These are phyloP conservation scores for Colletotrichum agaves DNA, from an alignment of 2,329 filamentous ascomycete species.

Conservation along the genomic window DNA sequence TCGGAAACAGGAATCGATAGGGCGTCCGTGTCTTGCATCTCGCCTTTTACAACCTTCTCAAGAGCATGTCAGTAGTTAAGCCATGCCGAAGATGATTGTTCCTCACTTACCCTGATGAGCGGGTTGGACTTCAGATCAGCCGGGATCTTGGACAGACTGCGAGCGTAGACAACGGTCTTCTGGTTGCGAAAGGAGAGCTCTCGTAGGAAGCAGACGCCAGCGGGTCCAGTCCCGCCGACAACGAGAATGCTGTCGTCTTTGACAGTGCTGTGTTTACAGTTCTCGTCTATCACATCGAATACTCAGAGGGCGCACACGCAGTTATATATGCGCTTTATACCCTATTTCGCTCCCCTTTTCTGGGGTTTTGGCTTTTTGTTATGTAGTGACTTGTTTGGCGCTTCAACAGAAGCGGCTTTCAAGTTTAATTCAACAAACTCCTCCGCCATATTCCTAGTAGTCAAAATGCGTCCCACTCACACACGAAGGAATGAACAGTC, in stretches of 20 bases:
- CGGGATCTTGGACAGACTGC: conserved; percentile 41
- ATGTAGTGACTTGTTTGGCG: too few relatives aligned
- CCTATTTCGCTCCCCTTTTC: too few relatives aligned
- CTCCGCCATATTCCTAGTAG: too few relatives aligned
- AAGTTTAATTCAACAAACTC: too few relatives aligned
- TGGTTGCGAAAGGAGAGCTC: conserved; percentile 44
- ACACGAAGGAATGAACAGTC: too few relatives aligned
- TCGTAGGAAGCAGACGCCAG: conserved; percentile 44
- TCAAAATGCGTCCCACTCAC: too few relatives aligned
- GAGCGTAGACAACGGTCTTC: conserved; percentile 40
- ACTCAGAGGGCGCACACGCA: too few relatives aligned
- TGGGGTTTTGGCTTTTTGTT: too few relatives aligned
- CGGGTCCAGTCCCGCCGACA: conserved; percentile 46
- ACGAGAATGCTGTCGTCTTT: conserved; percentile 40
- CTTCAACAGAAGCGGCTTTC: too few relatives aligned
- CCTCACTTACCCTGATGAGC: background rate
- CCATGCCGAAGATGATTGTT: background rate
- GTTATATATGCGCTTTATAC: too few relatives aligned
- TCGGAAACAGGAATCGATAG: conserved; percentile 37
- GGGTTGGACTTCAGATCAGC: conserved; percentile 34
- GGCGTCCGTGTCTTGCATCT: conserved; percentile 38
- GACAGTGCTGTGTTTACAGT: too few relatives aligned
- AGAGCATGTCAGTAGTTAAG: conserved; percentile 12
- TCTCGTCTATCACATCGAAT: too few relatives aligned
- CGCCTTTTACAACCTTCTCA: conserved; percentile 42